These are phyloP conservation scores for Auricularia sp. DNA, from an alignment of 768 basidiomycete genomes.

Conservation along the genomic window DNA sequence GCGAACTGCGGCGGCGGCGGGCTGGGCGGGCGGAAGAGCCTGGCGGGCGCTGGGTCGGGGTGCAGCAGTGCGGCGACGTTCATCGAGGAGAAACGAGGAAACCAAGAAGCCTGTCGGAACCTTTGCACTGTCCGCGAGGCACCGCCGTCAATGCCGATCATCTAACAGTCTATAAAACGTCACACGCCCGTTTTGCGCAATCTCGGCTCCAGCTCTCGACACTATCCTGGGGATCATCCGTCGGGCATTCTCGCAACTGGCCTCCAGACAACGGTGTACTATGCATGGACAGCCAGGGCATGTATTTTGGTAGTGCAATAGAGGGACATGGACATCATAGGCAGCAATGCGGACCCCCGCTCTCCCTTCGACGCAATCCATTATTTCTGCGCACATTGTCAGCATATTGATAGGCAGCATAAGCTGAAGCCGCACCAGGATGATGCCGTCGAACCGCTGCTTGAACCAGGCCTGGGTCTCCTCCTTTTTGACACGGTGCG, in stretches of 20 bases:
- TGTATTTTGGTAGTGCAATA: conserved; percentile 3
- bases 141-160: not conserved
- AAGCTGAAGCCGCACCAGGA: conserved; percentile 51
- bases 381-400: not conserved
- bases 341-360: not conserved
- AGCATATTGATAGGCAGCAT: not conserved
- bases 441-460: conserved; percentile 97
- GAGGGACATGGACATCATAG: not conserved
- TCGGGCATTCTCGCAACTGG: too few species aligned
- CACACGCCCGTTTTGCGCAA: not conserved
- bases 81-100: not conserved
- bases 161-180: not conserved
- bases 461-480: conserved; percentile 99
- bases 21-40: not conserved
- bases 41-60: not conserved
- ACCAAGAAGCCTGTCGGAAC: not conserved
- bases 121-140: not conserved
- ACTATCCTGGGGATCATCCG: not conserved
- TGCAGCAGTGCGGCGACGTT: conserved; percentile 4
- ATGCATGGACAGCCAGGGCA: not conserved
- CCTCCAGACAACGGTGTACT: not conserved
- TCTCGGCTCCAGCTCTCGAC: not conserved
- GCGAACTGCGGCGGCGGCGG: not conserved
- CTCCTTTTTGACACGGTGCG: conserved; percentile 89
- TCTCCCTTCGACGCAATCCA: not conserved